These are phyloP conservation scores for Cicer bijugum DNA, from an alignment of 306 rosid genomes.

Conservation along the genomic window DNA sequence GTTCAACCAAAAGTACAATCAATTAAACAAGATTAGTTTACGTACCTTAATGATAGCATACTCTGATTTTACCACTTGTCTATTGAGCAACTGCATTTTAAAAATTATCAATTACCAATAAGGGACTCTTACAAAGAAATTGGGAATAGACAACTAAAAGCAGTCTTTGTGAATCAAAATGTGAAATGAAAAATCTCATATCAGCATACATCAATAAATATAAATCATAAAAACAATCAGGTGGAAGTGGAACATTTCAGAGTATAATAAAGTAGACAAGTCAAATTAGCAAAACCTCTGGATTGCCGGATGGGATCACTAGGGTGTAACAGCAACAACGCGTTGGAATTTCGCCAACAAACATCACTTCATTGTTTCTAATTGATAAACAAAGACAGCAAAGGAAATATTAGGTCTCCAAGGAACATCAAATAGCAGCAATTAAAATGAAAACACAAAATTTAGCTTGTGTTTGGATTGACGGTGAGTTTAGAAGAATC, in stretches of 20 bases:
- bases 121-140: constrained; percentile 20
- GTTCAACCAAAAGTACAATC: neutral
- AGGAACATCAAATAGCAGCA: neutral
- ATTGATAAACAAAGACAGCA: constrained; percentile 20
- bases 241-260: neutral
- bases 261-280: neutral
- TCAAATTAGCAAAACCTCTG: constrained; percentile 56
- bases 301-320: constrained; percentile 65
- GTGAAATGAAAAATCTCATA: neutral
- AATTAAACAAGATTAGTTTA: constrained; percentile 7
- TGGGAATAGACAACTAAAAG: constrained; percentile 16
- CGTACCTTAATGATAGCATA: constrained; percentile 85
- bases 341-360: constrained; percentile 85
- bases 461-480: neutral
- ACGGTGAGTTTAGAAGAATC: no score
- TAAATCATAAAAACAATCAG: constrained; percentile 1
- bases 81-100: constrained; percentile 72
- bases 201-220: neutral
- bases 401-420: neutral
- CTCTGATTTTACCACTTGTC: constrained; percentile 97
- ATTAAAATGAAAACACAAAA: neutral
- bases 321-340: constrained; percentile 74
- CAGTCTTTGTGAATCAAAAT: constrained; percentile 1
- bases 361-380: constrained; percentile 92
- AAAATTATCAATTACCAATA: constrained; percentile 37